These are phyloP conservation scores for Adansonia rubrostipa DNA, from an alignment of 441 rosid species.

Conservation along the genomic window DNA sequence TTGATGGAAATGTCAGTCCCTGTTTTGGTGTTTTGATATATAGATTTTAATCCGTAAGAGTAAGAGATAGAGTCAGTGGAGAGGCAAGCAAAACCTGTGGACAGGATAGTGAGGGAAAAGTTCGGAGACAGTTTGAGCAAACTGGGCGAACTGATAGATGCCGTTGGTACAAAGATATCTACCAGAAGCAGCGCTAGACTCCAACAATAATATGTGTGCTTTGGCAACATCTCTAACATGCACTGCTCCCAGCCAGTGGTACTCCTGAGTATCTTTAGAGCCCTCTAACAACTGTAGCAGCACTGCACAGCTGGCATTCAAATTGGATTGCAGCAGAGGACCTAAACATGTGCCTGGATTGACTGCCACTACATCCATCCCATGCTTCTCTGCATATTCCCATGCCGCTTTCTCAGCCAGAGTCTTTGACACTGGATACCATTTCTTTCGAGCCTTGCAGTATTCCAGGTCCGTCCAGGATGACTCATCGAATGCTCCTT, in stretches of 20 bases:
- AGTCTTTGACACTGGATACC: slow-evolving; percentile 86
- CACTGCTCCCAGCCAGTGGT: slow-evolving; percentile 85
- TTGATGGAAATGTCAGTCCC: no score
- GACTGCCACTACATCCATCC: slow-evolving; percentile 65
- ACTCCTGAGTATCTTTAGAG: slow-evolving; percentile 64
- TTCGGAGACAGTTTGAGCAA: slow-evolving; percentile 59
- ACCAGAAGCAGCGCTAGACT: slow-evolving; percentile 68
- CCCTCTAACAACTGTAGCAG: slow-evolving; percentile 69
- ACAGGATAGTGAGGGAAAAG: slow-evolving; percentile 72
- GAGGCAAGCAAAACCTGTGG: slow-evolving; percentile 49
- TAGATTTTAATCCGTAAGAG: not conserved
- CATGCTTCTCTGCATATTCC: slow-evolving; percentile 68
- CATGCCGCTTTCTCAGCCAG: slow-evolving; percentile 85
- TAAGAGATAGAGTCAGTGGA: not conserved
- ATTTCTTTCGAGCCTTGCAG: slow-evolving; percentile 74
- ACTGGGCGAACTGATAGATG: slow-evolving; percentile 72
- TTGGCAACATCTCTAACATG: slow-evolving; percentile 81
- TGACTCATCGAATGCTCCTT: slow-evolving; percentile 57
- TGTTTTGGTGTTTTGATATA: not conserved
- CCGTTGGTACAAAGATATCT: slow-evolving; percentile 84
- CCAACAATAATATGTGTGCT: slow-evolving; percentile 66
- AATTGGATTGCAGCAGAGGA: slow-evolving; percentile 64
- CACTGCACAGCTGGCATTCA: slow-evolving; percentile 87
- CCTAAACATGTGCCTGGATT: slow-evolving; percentile 84
- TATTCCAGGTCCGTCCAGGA: slow-evolving; percentile 85